phyloP scores from a whole-genome alignment of 441 rosid genomes.

The Pelargonium myrrhifolium region DNA sequence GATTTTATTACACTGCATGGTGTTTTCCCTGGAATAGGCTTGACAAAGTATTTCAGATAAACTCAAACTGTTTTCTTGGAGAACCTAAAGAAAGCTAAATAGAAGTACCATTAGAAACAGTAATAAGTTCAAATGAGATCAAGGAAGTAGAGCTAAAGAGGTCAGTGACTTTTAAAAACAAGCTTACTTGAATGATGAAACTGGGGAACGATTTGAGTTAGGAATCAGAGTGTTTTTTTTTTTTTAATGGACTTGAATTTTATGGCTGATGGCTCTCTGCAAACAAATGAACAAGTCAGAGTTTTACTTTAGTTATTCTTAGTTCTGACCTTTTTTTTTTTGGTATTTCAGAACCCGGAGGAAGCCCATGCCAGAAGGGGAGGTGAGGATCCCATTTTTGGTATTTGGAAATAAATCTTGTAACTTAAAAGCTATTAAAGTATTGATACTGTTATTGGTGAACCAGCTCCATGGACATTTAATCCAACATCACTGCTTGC shows the following conservation, averaged over 20 bases:
- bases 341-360: constrained; percentile 57
- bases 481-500: constrained; percentile 51
- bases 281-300: neutral
- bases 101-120: neutral
- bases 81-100: neutral
- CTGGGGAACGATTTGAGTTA: too few relatives aligned
- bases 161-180: too few relatives aligned
- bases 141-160: too few relatives aligned
- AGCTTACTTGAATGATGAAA: too few relatives aligned
- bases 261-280: neutral
- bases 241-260: neutral
- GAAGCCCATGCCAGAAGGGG: constrained; percentile 98
- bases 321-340: constrained; percentile 17
- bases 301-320: constrained; percentile 6
- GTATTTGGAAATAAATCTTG: constrained; percentile 13
- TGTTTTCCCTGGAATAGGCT: neutral
- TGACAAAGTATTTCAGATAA: neutral
- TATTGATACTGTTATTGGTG: constrained; percentile 21
- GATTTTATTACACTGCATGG: neutral
- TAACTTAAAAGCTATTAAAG: constrained; percentile 6
- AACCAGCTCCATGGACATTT: constrained; percentile 91
- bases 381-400: constrained; percentile 43
- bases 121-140: too few relatives aligned
- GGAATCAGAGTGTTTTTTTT: too few relatives aligned
- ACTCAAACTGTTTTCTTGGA: neutral